A percentile compares a stretch with the other conserved stretches of the same genome.
phyloP scores from a whole-genome alignment of 2,329 filamentous ascomycete species.

The Mariannaea sp. region DNA sequence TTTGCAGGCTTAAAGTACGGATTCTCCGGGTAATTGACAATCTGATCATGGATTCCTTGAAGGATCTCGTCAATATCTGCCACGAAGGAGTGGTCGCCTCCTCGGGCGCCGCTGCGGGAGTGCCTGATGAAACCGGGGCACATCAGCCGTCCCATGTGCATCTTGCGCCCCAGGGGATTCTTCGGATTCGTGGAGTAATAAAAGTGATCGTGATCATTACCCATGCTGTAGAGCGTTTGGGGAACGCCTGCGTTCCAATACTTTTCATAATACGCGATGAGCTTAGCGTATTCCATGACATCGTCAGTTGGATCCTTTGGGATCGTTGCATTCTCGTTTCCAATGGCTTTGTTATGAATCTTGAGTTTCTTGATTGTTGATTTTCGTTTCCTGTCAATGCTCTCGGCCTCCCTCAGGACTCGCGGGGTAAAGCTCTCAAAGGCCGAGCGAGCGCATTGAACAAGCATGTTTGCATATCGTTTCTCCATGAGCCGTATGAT shows the following conservation, averaged over 20 bases:
- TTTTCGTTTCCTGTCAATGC: neutral
- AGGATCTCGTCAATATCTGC: slow-evolving; percentile 2
- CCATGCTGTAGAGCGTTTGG: neutral
- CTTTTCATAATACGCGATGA: neutral
- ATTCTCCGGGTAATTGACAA: neutral
- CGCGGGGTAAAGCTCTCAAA: neutral
- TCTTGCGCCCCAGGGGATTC: neutral
- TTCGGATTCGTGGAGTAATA: no score
- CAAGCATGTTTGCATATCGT: slow-evolving; percentile 1
- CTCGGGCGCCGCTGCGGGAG: neutral
- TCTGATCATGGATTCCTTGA: neutral
- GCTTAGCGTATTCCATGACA: neutral
- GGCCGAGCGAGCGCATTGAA: neutral
- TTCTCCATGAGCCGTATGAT: slow-evolving; percentile 1
- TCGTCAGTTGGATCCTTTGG: neutral
- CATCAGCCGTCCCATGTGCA: neutral
- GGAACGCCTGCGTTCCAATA: neutral
- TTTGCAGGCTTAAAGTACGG: neutral
- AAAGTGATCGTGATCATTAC: neutral
- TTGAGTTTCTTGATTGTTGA: neutral
- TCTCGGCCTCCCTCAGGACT: neutral
- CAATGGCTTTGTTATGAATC: neutral
- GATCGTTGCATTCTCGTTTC: neutral
- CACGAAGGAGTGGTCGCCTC: neutral
- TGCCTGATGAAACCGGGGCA: neutral